Base-by-base conservation (phyloP, 352 stramenopile species). In the Phytophthora nicotianae region DNA sequence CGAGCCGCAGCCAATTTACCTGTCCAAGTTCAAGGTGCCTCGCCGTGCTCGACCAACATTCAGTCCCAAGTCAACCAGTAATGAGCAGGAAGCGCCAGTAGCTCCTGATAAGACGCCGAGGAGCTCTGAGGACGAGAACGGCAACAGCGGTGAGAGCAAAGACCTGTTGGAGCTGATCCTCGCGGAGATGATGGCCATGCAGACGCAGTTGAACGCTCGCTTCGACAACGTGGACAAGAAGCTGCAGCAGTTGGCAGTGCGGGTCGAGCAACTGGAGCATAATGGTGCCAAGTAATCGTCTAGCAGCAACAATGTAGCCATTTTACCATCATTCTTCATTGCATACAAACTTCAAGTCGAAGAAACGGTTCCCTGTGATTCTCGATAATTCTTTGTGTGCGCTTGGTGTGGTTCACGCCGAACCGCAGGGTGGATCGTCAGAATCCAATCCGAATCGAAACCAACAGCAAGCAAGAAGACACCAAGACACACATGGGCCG, bases 11-110 rank as follows among this genome's bases (percentile, higher is more conserved):
- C 62, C 60, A 3, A 57, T 89, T 35, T 66, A 74, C 5, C 37
- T 89, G 23, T 81, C 70, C 53, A 81, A 72, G 40, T 85, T 81
- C 45, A 87, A 86, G 29, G 49, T 87, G 21, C 77, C 75, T 32
- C 67, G 66, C 8, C 70, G 72, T n/a, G 6, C 17, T 2, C 62
- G 21, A 32, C 16, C 37, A 16, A 24, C 32, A 16, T 19, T 17
- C 24, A 59, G 14, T n/a, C 16, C 16, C 13, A 38, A 38, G 13
- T n/a, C 13, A 38, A 38, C 13, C 13, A 9, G 32, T n/a, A 38
- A n/a, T 38, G 32, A 13, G 14, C 20, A 58, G 43, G 47, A 58
- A 42, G 4, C 33, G 26, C 21, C 32, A 16, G 23, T 38, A 67
- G 29, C 47, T 50, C 17, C 32, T 21, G 56, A 50, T 46, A 68